Evolutionary conservation across 1,284 basidiomycete species (phyloP), one percentile per base, ranked within the genome.

Genomic region (Garcileccinum viscosum): DNA sequence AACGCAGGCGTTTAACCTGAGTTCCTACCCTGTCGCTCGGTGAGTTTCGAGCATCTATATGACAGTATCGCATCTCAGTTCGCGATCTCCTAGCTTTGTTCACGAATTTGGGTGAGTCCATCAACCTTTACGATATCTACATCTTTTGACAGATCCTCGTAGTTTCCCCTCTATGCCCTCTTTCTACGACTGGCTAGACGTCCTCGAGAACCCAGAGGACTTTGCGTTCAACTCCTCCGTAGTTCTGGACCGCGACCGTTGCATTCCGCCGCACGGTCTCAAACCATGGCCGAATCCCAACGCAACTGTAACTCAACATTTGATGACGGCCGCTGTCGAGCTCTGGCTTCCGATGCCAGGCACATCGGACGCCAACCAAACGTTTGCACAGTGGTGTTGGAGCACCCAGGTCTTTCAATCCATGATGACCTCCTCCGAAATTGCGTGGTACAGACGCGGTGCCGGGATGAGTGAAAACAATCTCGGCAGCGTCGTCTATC

Each of bases 251-350:
- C 61, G 61, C 19, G 37, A 40, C 4, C 37, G 32, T 17, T 38
- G 42, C 11, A 17, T 27, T 2, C 27, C 3, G 17, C 22, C 37
- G 17, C 5, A 87, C 7, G 81, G 80, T 66, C 85, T 90, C 60
- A 75, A n/a, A n/a, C n/a, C 81, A 14, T 90, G 86, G 80, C 88
- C 89, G 5, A 90, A 89, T 72, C 86, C 87, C 4, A 89, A 89
- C 70, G 86, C 88, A 1, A 79, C 77, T 7, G 81, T 87, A 72
- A 89, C 89, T 9, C 88, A 90, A 76, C 78, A 73, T 9, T 84
- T 90, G 74, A 88, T 90, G 85, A 83, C 85, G 0, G 70, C 75
- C 12, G 88, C 83, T 1, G 87, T 90, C 62, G 80, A 86, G 69
- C 71, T 82, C 24, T 90, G 87, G 87, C 83, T 89, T 24, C 87